Percentiles rank a stretch among this genome's conserved stretches.
phyloP scores from a whole-genome alignment of 257 asterid species.

The Salvia miltiorrhiza region DNA sequence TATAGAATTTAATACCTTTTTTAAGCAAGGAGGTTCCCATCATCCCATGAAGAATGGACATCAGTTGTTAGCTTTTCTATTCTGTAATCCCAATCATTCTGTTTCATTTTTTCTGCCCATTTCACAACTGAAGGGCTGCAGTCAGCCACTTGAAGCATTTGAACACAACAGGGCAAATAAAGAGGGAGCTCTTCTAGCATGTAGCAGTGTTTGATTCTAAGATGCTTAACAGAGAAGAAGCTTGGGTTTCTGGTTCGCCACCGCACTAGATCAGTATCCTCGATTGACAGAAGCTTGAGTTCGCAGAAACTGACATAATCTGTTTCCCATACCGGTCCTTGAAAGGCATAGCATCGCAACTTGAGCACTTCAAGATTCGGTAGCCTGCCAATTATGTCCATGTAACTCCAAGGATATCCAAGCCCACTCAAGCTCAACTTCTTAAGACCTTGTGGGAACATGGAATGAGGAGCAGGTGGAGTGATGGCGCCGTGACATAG shows the following conservation, averaged over 20 bases:
- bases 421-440: slow-evolving; percentile 1
- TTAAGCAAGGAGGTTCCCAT: not conserved
- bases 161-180: not conserved
- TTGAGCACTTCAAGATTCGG: not conserved
- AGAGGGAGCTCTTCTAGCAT: not conserved
- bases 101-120: not conserved
- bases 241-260: not conserved
- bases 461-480: not conserved
- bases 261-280: not conserved
- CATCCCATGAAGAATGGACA: not conserved
- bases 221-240: not conserved
- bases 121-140: not conserved
- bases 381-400: not conserved
- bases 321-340: not conserved
- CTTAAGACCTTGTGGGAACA: not conserved
- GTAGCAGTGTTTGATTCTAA: not conserved
- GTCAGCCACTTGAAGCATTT: not conserved
- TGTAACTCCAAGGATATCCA: not conserved
- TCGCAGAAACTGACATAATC: not conserved
- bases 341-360: slow-evolving; percentile 1
- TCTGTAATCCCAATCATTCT: not conserved
- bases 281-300: not conserved
- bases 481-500: not conserved
- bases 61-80: not conserved
- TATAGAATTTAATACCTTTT: not conserved